phyloP scores from a whole-genome alignment of 192 early-diverging fungal species.

The Obelidium mucronatum region DNA sequence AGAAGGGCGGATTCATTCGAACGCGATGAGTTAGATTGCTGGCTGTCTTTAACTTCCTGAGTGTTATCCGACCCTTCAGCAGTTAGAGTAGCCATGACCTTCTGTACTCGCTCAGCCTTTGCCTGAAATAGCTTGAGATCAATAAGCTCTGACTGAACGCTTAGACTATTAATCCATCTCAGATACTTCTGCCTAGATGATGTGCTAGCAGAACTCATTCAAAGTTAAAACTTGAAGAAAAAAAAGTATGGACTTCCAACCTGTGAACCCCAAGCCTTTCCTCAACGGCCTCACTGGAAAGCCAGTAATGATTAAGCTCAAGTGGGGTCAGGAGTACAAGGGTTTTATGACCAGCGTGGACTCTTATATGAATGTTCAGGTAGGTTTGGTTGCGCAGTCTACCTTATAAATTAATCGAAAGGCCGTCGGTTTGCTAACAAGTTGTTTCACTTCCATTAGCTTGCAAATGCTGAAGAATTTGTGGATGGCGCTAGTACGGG shows the following conservation, averaged over 20 bases:
- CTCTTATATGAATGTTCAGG: constrained; percentile 93
- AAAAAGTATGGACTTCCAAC: constrained; percentile 71
- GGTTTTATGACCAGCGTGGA: constrained; percentile 89
- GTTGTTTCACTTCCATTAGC: constrained; percentile 53
- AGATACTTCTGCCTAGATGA: neutral
- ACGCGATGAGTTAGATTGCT: no score
- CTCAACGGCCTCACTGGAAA: constrained; percentile 92
- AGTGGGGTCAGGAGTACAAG: constrained; percentile 99
- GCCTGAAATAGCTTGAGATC: neutral
- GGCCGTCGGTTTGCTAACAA: neutral
- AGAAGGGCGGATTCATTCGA: no score
- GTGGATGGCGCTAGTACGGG: constrained; percentile 90
- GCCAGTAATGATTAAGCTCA: constrained; percentile 90
- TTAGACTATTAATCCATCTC: neutral
- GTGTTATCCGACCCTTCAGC: no score
- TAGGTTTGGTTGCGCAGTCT: constrained; percentile 27
- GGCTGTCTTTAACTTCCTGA: no score
- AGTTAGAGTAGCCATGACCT: neutral
- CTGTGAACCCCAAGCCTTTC: constrained; percentile 98
- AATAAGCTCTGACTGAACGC: neutral
- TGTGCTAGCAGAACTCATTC: no score
- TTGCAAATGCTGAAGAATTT: constrained; percentile 94
- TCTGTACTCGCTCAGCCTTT: neutral
- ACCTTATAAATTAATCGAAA: neutral
- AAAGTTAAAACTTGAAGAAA: neutral